Conservation (phyloP, 2,329 filamentous ascomycete genomes). For the Fusarium sp. region DNA sequence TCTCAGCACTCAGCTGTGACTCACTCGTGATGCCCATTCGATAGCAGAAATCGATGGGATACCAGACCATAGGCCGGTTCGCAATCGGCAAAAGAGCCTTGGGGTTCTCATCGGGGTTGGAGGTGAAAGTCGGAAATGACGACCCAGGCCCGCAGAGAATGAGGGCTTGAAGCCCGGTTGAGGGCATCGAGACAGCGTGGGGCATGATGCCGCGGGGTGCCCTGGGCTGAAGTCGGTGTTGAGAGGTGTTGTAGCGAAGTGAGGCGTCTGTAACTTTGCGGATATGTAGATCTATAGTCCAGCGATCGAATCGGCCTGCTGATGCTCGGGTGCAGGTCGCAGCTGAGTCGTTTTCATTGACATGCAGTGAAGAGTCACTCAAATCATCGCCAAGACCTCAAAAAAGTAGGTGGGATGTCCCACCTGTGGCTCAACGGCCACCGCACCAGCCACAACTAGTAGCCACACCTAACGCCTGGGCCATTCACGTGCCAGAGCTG, state of each 20-base stretch:
- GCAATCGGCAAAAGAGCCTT: slow-evolving; percentile 87
- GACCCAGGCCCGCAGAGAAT: slow-evolving; percentile 87
- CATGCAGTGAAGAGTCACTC: slow-evolving; percentile 44
- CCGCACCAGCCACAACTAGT: slow-evolving; percentile 21
- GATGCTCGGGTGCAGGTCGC: slow-evolving; percentile 11
- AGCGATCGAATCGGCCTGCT: background rate
- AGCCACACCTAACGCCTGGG: background rate
- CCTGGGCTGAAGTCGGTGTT: slow-evolving; percentile 11
- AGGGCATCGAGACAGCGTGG: slow-evolving; percentile 78
- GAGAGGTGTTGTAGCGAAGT: background rate
- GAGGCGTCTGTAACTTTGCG: background rate
- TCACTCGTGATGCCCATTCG: slow-evolving; percentile 81
- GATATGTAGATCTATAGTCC: background rate
- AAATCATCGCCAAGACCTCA: slow-evolving; percentile 41
- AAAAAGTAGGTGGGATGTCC: slow-evolving; percentile 43
- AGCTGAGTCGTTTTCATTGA: slow-evolving; percentile 37
- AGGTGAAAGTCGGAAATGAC: slow-evolving; percentile 85
- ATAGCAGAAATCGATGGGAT: slow-evolving; percentile 87
- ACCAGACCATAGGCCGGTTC: slow-evolving; percentile 91
- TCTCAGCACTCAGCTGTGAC: slow-evolving; percentile 40
- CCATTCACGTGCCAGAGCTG: slow-evolving; percentile 38
- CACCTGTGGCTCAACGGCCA: slow-evolving; percentile 39
- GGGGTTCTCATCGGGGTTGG: slow-evolving; percentile 81
- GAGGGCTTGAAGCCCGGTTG: slow-evolving; percentile 83
- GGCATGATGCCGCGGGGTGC: slow-evolving; percentile 66